Conservation (phyloP, 352 stramenopile genomes). For the Phytophthora ohioensis region DNA sequence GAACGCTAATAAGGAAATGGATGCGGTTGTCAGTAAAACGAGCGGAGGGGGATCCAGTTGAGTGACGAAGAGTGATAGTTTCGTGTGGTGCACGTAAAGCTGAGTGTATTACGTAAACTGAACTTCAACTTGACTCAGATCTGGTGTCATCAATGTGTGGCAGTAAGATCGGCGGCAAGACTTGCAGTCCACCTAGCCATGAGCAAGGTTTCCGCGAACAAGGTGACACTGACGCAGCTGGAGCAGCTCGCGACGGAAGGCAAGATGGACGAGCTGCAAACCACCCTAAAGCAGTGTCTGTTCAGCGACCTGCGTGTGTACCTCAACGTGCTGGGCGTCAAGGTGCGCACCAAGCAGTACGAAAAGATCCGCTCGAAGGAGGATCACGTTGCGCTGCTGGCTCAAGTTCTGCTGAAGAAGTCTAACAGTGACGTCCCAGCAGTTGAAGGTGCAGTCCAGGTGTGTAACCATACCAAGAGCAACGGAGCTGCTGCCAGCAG, state of each 20-base stretch:
- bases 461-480: not conserved
- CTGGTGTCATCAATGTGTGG: conserved; percentile 14
- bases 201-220: conserved; percentile 3
- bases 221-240: conserved; percentile 16
- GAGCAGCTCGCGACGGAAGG: conserved; percentile 5
- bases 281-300: conserved; percentile 1
- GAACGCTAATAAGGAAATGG: conserved; percentile 6
- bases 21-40: conserved; percentile 23
- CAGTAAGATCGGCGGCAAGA: not conserved
- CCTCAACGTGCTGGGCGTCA: conserved; percentile 14
- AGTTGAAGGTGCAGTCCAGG: not conserved
- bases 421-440: not conserved
- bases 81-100: conserved; percentile 7
- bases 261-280: conserved; percentile 4
- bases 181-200: conserved; percentile 3
- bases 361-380: conserved; percentile 20
- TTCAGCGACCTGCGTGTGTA: conserved; percentile 26
- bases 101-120: not conserved
- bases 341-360: conserved; percentile 24
- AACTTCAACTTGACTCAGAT: conserved; percentile 29
- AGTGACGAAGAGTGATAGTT: conserved; percentile 30
- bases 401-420: conserved; percentile 7
- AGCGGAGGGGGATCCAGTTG: not conserved
- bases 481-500: not conserved
- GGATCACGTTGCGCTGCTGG: conserved; percentile 18